phyloP scores from a whole-genome alignment of 148 eudicot genomes.

The Selenicereus undatus region DNA sequence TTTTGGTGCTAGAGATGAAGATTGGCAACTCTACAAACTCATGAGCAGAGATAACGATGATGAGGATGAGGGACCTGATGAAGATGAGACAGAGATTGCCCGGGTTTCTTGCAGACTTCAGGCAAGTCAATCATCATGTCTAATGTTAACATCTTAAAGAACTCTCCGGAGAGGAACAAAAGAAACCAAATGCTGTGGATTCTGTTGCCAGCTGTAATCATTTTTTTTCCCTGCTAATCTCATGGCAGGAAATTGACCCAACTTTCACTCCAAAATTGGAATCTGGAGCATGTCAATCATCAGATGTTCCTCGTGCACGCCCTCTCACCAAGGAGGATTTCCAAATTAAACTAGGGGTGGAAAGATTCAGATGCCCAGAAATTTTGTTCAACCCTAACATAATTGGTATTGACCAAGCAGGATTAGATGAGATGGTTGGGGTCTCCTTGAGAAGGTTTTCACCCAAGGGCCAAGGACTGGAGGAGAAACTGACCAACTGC shows the following conservation, averaged over 20 bases:
- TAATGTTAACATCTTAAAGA: not conserved
- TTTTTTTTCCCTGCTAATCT: not conserved
- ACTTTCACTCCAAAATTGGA: slow-evolving; percentile 65
- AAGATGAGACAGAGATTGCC: slow-evolving; percentile 74
- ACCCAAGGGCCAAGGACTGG: slow-evolving; percentile 40
- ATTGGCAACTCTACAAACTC: slow-evolving; percentile 95
- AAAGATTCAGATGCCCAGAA: slow-evolving; percentile 95
- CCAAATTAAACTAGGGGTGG: slow-evolving; percentile 75
- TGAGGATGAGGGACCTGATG: slow-evolving; percentile 82
- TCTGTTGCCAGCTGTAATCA: not conserved
- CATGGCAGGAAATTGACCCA: slow-evolving; percentile 85
- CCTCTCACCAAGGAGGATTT: slow-evolving; percentile 90
- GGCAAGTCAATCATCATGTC: slow-evolving; percentile 39
- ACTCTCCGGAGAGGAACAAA: not conserved
- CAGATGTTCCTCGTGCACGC: slow-evolving; percentile 65
- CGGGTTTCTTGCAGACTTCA: slow-evolving; percentile 77
- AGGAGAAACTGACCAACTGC: slow-evolving; percentile 64
- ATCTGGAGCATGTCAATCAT: slow-evolving; percentile 36
- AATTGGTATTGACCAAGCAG: slow-evolving; percentile 84
- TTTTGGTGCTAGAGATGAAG: slow-evolving; percentile 92
- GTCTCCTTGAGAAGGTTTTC: slow-evolving; percentile 61
- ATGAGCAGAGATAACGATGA: slow-evolving; percentile 96
- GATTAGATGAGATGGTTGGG: slow-evolving; percentile 93
- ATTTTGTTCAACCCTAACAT: slow-evolving; percentile 76
- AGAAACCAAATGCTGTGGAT: not conserved